Base-by-base conservation (phyloP, 73 alveolate species). In the Effrenium voratum region DNA sequence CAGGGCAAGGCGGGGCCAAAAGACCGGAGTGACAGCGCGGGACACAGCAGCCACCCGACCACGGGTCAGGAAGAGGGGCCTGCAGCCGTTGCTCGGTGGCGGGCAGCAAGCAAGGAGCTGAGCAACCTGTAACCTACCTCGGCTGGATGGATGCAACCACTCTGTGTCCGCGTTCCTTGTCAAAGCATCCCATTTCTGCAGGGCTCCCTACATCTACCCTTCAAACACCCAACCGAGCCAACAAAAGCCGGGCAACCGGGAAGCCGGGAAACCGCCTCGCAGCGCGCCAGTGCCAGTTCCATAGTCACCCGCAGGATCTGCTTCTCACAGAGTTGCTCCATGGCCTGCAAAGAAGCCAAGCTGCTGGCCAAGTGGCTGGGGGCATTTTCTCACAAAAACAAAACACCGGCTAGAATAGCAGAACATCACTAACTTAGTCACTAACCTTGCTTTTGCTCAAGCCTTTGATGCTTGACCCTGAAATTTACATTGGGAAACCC, bases 281-380 rank as follows among this genome's bases (percentile, higher is more conserved):
- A 72, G 5, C 97, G 82, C 40, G 34, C 26, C 88, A 90, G 55
- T 5, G 97, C 97, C 40, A 90, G 55, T n/a, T 90, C 97, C 97
- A 90, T 90, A 30, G 97, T 90, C 77, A 90, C 41, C 86, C 87
- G 97, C 88, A 90, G 40, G 49, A 90, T 80, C 87, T 90, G 97
- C n/a, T 52, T 59, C 44, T 75, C 97, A 2, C 76, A 86, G 34
- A 32, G 38, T 36, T 90, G 76, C 66, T 46, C 97, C 75, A 90
- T 44, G 88, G 70, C 77, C 47, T 22, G n/a, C 82, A n/a, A n/a
- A n/a, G n/a, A n/a, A n/a, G n/a, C n/a, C n/a, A n/a, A n/a, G n/a
- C n/a, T n/a, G n/a, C n/a, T n/a, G n/a, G n/a, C n/a, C n/a, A n/a
- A n/a, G n/a, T n/a, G n/a, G n/a, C n/a, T n/a, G n/a, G n/a, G n/a